Percentiles rank a stretch among this genome's conserved stretches.
phyloP scores from a whole-genome alignment of 1,139 yeast genomes.

The Lodderomyces beijingensis region DNA sequence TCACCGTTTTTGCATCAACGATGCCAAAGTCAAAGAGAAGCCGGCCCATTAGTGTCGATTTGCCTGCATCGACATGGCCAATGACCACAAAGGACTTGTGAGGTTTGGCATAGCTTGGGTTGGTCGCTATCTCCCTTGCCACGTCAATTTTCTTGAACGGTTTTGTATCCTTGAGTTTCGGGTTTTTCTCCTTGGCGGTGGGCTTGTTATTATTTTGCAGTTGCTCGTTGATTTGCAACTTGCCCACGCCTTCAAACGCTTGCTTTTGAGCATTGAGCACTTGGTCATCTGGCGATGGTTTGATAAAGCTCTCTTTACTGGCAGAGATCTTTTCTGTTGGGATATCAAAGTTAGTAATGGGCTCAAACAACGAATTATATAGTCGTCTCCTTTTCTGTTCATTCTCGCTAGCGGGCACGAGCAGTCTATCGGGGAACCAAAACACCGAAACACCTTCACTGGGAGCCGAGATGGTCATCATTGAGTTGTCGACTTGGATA shows the following conservation, averaged over 20 bases:
- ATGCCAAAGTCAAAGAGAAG: constrained; percentile 76
- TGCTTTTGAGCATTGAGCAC: constrained; percentile 57
- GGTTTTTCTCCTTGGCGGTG: not conserved
- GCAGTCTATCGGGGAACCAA: constrained; percentile 13
- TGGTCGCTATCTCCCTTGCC: constrained; percentile 31
- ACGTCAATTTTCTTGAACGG: constrained; percentile 40
- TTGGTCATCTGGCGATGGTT: constrained; percentile 83
- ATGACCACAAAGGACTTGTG: constrained; percentile 77
- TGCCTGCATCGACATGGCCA: constrained; percentile 98
- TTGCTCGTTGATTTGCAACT: constrained; percentile 18
- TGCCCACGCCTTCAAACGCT: constrained; percentile 42
- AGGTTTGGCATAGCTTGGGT: constrained; percentile 47
- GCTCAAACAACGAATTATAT: constrained; percentile 21
- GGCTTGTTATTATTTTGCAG: constrained; percentile 5
- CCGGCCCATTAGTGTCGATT: constrained; percentile 92
- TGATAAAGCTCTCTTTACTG: constrained; percentile 52
- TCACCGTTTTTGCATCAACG: constrained; percentile 71
- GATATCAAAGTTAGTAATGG: constrained; percentile 40
- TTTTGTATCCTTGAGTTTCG: constrained; percentile 27
- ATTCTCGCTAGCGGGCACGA: constrained; percentile 6
- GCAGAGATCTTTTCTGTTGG: constrained; percentile 40
- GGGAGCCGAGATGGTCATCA: constrained; percentile 15
- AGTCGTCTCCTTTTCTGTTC: constrained; percentile 22
- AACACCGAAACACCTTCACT: constrained; percentile 17
- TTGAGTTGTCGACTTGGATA: constrained; percentile 19